Evolutionary conservation across 441 rosid species (phyloP), one percentile per base, ranked within the genome.

Genomic region (Eugenia klotzschiana): DNA sequence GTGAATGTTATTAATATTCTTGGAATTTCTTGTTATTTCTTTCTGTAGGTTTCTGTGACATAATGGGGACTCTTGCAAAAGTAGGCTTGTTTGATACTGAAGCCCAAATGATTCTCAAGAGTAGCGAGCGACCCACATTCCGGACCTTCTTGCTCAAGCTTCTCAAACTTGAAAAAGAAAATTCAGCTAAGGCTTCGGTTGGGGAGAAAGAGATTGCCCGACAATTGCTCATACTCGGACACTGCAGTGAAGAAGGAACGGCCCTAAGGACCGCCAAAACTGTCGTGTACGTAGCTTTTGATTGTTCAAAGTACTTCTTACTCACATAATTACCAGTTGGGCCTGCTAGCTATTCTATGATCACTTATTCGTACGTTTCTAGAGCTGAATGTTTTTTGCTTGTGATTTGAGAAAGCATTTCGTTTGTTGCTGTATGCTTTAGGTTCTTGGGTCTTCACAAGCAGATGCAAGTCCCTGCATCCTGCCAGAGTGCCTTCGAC

Each of bases 401-500:
- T 69, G 77, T 1, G 14, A n/a, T 6, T 37, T 69, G 37, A 37
- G 77, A 23, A 69, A 69, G 25, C 7, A 69, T 37, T 33, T 37
- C n/a, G 25, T 60, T 79, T 83, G 41, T 64, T 50, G n/a, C 49
- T 20, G 46, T 33, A 54, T 50, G 13, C 80, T 82, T 81, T 88
- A 95, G 98, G 79, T 94, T 89, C 92, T 87, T 96, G 90, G 98
- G 98, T 79, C 91, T 92, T 82, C 88, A 90, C 6, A 96, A 93
- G 84, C 89, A 86, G 86, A 89, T 86, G 79, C 92, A 93, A 88
- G 86, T 96, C 82, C 96, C 97, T n/a, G 87, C 87, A 82, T 83
- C 91, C 60, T 93, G 97, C 88, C 89, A 87, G 85, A 93, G 87
- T 86, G 85, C 91, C 51, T 93, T 96, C n/a, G 95, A 89, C 53